Evolutionary conservation across 148 eudicot species (phyloP).

Genomic region (Fagopyrum homotropicum): DNA sequence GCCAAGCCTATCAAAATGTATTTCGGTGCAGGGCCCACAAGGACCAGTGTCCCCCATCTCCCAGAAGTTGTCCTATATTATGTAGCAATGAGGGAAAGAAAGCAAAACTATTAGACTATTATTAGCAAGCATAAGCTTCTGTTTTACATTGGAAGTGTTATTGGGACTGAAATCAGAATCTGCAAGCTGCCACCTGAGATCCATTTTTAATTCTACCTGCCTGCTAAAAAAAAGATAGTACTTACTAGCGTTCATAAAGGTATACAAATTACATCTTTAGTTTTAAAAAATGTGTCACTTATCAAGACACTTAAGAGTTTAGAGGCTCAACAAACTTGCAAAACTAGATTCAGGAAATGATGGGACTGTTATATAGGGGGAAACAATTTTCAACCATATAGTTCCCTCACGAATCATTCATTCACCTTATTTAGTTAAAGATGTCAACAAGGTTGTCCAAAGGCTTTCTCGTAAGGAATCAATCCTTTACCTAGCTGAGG

Average conservation of each 20-base stretch:
- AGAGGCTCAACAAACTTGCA: background rate
- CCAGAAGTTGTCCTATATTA: constrained; percentile 88
- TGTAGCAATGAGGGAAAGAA: constrained; percentile 8
- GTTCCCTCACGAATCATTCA: background rate
- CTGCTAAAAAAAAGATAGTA: background rate
- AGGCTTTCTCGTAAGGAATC: background rate
- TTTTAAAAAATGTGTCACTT: background rate
- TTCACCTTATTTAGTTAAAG: background rate
- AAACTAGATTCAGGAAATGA: background rate
- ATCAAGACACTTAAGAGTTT: background rate
- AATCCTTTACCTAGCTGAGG: background rate
- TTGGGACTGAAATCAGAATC: background rate
- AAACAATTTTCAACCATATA: background rate
- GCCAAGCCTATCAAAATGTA: constrained; percentile 92
- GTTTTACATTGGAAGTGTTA: background rate
- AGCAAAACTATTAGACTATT: background rate
- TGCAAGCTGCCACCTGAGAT: background rate
- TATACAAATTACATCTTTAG: background rate
- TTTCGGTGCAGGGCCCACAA: constrained; percentile 98
- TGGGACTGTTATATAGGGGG: background rate
- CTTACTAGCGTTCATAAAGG: background rate
- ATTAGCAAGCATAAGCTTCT: background rate
- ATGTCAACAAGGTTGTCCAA: background rate
- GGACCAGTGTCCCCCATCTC: constrained; percentile 99
- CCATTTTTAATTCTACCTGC: background rate